Evolutionary conservation across 176 grass and related monocot genomes (phyloP), one percentile per base, ranked within the genome.

Genomic region (Oryza australiensis): DNA sequence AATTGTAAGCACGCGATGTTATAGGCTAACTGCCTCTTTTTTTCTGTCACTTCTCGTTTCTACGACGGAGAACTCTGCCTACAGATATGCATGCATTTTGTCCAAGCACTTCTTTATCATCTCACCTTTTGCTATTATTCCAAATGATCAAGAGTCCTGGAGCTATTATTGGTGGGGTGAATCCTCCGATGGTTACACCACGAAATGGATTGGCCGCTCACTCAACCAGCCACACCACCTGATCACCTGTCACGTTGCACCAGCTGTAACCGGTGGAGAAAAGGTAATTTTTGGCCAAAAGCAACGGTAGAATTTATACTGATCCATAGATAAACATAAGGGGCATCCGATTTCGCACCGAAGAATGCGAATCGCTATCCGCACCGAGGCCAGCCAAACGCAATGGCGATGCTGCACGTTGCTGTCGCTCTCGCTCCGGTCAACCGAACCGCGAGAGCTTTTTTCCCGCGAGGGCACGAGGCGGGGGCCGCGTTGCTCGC

Each of bases 171-270:
- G 51, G 1, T 2, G 64, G 26, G 26, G 14, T 72, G 67, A 65
- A 79, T 79, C 51, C 41, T 26, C 26, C 18, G 73, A 84, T 32
- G 23, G 45, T 27, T 67, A 59, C 81, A 30, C 35, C 60, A 5
- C 18, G 15, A 38, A 7, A 0, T n/a, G 13, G 33, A 68, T 30
- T 23, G 34, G 48, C 48, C 48, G 48, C 48, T 53, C 48, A 20
- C 48, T 20, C 48, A 53, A 53, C 48, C 18, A 53, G 48, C 48
- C 5, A 53, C 16, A 4, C 46, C 46, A 49, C 24, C 10, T 11
- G 26, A 68, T 7, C 7, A 22, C 49, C 48, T 28, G 67, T 30
- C 38, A 9, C 80, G 2, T 7, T 43, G 37, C 68, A 62, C 34
- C 79, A 32, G 51, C 35, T 62, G 67, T 72, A n/a, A 34, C 20